These are phyloP conservation scores for Podaxis mareebaensis DNA, from an alignment of 768 basidiomycete species.

Conservation along the genomic window DNA sequence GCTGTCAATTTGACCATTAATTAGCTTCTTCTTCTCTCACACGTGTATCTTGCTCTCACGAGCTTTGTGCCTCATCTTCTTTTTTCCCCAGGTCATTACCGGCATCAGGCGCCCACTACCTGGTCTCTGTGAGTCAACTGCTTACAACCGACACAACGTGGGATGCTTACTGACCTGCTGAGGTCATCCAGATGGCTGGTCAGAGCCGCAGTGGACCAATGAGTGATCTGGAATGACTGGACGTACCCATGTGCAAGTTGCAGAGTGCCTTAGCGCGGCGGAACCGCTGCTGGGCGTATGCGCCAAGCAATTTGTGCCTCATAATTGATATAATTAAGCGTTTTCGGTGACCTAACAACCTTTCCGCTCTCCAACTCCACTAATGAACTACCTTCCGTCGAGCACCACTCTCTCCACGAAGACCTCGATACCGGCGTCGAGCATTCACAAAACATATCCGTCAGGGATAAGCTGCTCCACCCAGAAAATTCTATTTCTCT, in stretches of 20 bases:
- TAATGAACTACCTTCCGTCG: neutral
- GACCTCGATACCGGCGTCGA: constrained; percentile 6
- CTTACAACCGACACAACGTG: constrained; percentile 2
- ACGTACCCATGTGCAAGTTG: neutral
- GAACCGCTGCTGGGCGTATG: neutral
- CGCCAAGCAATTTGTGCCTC: neutral
- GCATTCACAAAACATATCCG: neutral
- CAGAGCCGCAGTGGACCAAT: neutral
- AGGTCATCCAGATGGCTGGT: neutral
- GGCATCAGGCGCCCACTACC: neutral
- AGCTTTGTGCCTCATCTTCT: neutral
- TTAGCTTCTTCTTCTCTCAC: constrained; percentile 5
- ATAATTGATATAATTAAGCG: neutral
- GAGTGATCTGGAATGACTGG: neutral
- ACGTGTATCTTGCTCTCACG: constrained; percentile 2
- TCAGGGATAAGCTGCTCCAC: neutral
- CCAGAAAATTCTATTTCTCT: neutral
- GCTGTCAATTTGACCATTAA: neutral
- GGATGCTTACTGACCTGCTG: constrained; percentile 4
- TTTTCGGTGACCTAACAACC: neutral
- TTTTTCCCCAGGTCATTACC: constrained; percentile 1
- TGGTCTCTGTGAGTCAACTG: neutral
- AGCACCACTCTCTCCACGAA: neutral
- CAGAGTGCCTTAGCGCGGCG: neutral
- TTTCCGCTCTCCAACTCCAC: neutral